Evolutionary conservation across 148 eudicot genomes (phyloP), one percentile per base, ranked within the genome.

Genomic region (Nepenthes mirabilis): DNA sequence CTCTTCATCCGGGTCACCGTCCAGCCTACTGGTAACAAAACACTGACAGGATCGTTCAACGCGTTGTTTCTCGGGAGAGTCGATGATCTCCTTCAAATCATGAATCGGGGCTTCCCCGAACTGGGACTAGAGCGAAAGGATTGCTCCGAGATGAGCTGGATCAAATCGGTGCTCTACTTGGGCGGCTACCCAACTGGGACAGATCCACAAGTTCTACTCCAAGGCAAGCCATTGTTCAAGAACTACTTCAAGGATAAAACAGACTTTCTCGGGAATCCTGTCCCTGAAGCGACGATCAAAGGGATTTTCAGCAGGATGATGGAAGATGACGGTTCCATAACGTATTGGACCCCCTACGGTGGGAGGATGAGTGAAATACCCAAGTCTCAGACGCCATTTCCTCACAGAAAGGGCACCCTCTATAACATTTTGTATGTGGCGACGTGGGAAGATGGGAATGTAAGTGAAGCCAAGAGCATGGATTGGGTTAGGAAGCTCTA

Each of bases 121-220:
- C 51, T 65, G 1, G 68, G 68, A 9, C 43, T 65, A 1, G 34
- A 47, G 34, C 14, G 34, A 23, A 65, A 45, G 2, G 68, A 56
- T 33, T 65, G 54, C 32, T 43, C 33, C n/a, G 68, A 65, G 36
- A 65, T 65, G 68, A 34, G n/a, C 2, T 65, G 68, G 68, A 56
- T 65, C 9, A 9, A 65, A 9, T 32, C 68, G 43, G 52, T 65
- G 6, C 14, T 65, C 51, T 65, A 56, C 54, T 32, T 65, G 0
- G 60, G 40, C 43, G 60, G 68, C 7, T 33, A 55, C 47, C 60
- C 54, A 11, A n/a, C 68, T 0, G 60, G 60, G 11, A 33, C 60
- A 3, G 14, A 34, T 6, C 68, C 68, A 7, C 2, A 47, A 2
- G 53, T 45, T 0, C 48, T 65, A 9, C 35, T 65, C 1, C 43